phyloP scores from a whole-genome alignment of 306 rosid genomes.

The Corylus avellana region DNA sequence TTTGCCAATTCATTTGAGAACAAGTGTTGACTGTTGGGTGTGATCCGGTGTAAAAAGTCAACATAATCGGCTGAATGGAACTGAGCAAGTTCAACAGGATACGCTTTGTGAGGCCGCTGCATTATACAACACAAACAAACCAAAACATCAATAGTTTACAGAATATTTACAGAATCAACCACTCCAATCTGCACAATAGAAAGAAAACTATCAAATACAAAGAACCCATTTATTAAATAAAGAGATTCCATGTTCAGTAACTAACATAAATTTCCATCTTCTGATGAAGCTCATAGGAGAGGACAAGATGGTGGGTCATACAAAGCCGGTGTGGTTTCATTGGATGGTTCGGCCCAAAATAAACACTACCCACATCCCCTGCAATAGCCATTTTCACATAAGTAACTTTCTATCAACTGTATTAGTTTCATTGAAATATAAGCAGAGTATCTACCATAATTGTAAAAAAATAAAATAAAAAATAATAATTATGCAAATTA shows the following conservation, averaged over 20 bases:
- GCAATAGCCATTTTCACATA: slow-evolving; percentile 38
- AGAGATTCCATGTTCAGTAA: slow-evolving; percentile 22
- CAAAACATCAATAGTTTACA: neutral
- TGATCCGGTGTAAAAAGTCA: slow-evolving; percentile 88
- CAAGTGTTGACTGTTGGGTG: slow-evolving; percentile 82
- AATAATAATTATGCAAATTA: neutral
- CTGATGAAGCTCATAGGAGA: slow-evolving; percentile 90
- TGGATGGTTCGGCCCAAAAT: slow-evolving; percentile 97
- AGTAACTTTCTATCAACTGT: neutral
- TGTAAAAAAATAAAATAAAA: neutral
- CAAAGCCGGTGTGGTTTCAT: slow-evolving; percentile 99
- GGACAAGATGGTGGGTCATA: slow-evolving; percentile 99
- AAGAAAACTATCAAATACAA: neutral
- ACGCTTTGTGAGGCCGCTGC: slow-evolving; percentile 99
- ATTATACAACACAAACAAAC: slow-evolving; percentile 26
- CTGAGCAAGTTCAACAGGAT: slow-evolving; percentile 99
- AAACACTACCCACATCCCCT: slow-evolving; percentile 98
- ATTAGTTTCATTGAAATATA: slow-evolving; percentile 1
- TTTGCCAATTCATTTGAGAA: slow-evolving; percentile 70
- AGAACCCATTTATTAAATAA: neutral
- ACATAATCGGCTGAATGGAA: slow-evolving; percentile 95
- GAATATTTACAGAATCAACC: slow-evolving; percentile 2
- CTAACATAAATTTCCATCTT: slow-evolving; percentile 98
- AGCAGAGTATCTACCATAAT: neutral
- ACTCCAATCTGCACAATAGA: neutral